Base-by-base conservation (phyloP, 441 rosid genomes). In the Pelargonium cotyledonis region DNA sequence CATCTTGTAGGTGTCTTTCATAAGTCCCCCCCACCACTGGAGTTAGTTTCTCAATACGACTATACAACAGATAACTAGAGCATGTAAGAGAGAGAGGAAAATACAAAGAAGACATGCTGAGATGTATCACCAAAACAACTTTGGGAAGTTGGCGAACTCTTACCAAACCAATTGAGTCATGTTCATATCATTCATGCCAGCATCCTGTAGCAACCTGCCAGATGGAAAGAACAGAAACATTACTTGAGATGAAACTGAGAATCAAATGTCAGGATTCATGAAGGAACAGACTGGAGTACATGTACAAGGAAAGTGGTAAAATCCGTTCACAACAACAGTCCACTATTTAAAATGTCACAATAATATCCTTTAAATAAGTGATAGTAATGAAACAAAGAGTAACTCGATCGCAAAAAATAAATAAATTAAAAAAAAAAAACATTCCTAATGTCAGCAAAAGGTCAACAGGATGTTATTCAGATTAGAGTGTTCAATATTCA, bases 151-250 rank as follows among this genome's bases (percentile, higher is more conserved):
- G 38, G 5, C 6, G 5, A 31, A 31, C 38, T 31, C 1, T 81
- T 80, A 88, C 98, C 98, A 94, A 55, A 90, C 79, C 71, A 91
- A 80, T 2, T 91, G 97, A 66, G 88, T 87, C 96, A 85, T 85
- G 58, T 21, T 80, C 10, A 76, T 76, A 72, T 91, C 97, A 80
- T 73, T 86, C 80, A 87, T 76, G 69, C 93, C 92, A 35, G 91
- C 88, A 73, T 91, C 98, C 76, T 84, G 93, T 83, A 89, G 81
- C 69, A 89, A 79, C 83, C 98, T 94, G 84, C 63, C 65, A 66
- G 26, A 64, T 47, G 75, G 62, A 72, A 67, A 23, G 64, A 46
- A 74, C 16, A 55, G 16, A 18, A 55, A 18, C 62, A 16, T 55
- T 16, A 55, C 62, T 55, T 8, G 23, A 55, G 62, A 55, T 21